Base-by-base conservation (phyloP, 345 rosid species). In the Stellera chamaejasme region DNA sequence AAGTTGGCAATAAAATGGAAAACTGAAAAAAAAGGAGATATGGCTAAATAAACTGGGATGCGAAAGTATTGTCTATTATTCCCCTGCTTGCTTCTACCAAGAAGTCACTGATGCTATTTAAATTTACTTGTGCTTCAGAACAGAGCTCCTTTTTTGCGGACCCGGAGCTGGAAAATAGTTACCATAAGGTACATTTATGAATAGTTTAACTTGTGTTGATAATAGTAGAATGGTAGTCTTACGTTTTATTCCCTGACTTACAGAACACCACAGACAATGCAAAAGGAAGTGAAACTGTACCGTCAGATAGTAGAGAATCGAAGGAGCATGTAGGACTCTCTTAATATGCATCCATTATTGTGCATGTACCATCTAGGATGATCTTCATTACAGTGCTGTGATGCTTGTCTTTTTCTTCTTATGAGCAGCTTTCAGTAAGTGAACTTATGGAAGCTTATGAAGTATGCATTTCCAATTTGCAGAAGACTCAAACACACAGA, bases 371-470 rank as follows among this genome's bases (percentile, higher is more conserved):
- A 32, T 32, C 5, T 48, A 10, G 50, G 43, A 32, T 48, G 51
- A 28, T 63, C 45, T 55, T 13, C 42, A 58, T 4, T 45, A 13
- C 25, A 11, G 28, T 23, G n/a, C 16, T 26, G 39, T 32, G 39
- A 32, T 32, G 9, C 39, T 32, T 63, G 19, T 27, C 59, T 51
- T 63, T 53, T 48, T 69, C 47, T 47, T 15, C 52, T 5, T 45
- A 32, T 52, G 7, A 60, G 39, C 64, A 93, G 99, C 81, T 89
- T 84, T 84, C 94, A 11, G 87, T 84, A 36, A 72, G 57, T 47
- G 71, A 73, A 50, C 84, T 93, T 45, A 84, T 83, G 84, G 74
- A 60, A 58, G 72, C 79, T 32, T 93, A 93, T 61, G 86, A 81
- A 72, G 69, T 66, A 45, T 93, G 99, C 73, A 81, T 78, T 61